Percentiles rank a stretch among this genome's conserved stretches.
Conservation (phyloP, 2,329 filamentous ascomycete species). For the Didymosphaeria variabile region DNA sequence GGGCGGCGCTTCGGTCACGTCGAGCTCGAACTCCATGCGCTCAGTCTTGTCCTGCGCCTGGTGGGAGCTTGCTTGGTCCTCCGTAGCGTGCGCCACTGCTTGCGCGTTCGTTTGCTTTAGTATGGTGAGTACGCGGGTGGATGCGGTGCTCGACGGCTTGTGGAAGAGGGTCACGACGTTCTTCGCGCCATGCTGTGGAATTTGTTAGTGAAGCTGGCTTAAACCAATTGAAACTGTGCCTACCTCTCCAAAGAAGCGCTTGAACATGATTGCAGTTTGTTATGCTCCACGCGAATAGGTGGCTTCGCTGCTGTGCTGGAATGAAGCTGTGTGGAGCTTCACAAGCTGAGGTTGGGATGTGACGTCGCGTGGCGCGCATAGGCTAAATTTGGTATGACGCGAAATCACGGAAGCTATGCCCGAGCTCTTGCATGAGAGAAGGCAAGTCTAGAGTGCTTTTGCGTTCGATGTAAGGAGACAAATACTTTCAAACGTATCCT, state of each 20-base stretch:
- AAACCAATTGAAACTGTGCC: conserved; percentile 39
- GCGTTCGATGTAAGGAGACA: background rate
- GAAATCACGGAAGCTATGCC: background rate
- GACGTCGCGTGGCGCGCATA: background rate
- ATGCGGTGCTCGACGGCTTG: conserved; percentile 77
- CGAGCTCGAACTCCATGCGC: conserved; percentile 82
- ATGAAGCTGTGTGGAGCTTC: conserved; percentile 2
- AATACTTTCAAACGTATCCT: background rate
- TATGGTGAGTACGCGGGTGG: conserved; percentile 75
- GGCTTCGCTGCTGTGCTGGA: background rate
- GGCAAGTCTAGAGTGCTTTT: background rate
- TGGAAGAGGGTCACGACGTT: conserved; percentile 98
- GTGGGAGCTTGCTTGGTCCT: conserved; percentile 77
- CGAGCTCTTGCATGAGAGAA: background rate
- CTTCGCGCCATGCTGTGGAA: conserved; percentile 55
- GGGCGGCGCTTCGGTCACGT: conserved; percentile 81
- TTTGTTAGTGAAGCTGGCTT: conserved; percentile 50
- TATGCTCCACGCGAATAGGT: background rate
- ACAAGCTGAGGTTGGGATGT: conserved; percentile 8
- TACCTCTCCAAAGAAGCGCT: conserved; percentile 19
- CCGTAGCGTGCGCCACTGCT: conserved; percentile 71
- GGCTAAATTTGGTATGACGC: conserved; percentile 8
- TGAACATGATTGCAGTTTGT: conserved; percentile 13
- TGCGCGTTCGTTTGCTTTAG: conserved; percentile 82
- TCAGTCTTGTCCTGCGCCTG: conserved; percentile 65